These are phyloP conservation scores for Pseudocercospora macadamiae DNA, from an alignment of 2,329 filamentous ascomycete genomes.

Conservation along the genomic window DNA sequence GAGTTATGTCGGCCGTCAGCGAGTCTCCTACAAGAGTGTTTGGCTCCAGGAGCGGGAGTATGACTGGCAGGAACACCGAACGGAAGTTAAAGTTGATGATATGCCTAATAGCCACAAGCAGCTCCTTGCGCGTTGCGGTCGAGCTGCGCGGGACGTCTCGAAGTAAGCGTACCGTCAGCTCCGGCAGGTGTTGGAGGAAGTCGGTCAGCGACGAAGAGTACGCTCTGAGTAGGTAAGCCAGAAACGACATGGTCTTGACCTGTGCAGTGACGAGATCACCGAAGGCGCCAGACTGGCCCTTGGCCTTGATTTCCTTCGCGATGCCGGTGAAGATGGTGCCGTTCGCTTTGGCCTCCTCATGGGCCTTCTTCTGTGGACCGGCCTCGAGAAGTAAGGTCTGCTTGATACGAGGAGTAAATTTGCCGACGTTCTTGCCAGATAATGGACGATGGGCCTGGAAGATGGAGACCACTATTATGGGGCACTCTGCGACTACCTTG, in stretches of 20 bases:
- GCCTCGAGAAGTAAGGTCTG: slow-evolving; percentile 85
- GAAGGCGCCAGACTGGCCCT: slow-evolving; percentile 70
- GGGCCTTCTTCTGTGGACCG: slow-evolving; percentile 88
- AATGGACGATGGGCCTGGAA: slow-evolving; percentile 88
- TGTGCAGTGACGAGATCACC: slow-evolving; percentile 97
- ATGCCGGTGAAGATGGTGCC: slow-evolving; percentile 89
- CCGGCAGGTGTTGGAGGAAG: slow-evolving; percentile 81
- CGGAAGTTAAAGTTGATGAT: slow-evolving; percentile 99
- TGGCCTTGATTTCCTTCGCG: slow-evolving; percentile 89
- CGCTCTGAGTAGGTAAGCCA: slow-evolving; percentile 87
- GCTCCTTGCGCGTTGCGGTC: slow-evolving; percentile 88
- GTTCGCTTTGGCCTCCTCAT: slow-evolving; percentile 77
- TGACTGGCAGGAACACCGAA: slow-evolving; percentile 90
- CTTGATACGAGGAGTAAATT: slow-evolving; percentile 93
- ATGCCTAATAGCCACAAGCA: slow-evolving; percentile 93
- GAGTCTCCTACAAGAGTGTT: slow-evolving; percentile 93
- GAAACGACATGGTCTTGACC: slow-evolving; percentile 98
- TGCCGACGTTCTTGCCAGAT: slow-evolving; percentile 81
- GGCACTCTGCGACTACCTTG: slow-evolving; percentile 96
- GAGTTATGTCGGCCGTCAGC: slow-evolving; percentile 93
- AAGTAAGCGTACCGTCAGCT: slow-evolving; percentile 85
- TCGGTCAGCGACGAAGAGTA: slow-evolving; percentile 86
- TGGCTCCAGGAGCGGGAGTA: slow-evolving; percentile 93
- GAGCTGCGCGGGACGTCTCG: slow-evolving; percentile 96
- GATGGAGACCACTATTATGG: slow-evolving; percentile 97